These are phyloP conservation scores for Solanum bukasovii DNA, from an alignment of 257 asterid genomes.

Conservation along the genomic window DNA sequence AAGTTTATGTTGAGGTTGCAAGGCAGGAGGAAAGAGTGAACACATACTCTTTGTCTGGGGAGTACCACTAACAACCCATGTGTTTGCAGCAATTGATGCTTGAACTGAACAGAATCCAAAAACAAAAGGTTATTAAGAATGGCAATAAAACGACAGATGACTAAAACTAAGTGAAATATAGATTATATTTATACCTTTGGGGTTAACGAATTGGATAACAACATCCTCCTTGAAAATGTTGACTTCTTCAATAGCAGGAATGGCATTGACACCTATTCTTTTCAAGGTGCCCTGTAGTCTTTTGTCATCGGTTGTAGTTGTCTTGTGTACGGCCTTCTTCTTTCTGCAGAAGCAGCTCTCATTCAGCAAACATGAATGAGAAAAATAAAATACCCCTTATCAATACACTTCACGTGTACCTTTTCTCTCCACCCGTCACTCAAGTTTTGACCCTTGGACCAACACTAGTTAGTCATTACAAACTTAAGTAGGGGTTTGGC, in stretches of 20 bases:
- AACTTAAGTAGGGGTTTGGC: not conserved
- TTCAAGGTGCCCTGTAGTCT: constrained; percentile 73
- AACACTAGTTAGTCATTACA: not conserved
- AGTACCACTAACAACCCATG: constrained; percentile 81
- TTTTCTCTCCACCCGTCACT: not conserved
- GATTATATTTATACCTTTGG: constrained; percentile 34
- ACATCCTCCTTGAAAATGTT: constrained; percentile 75
- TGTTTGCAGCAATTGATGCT: constrained; percentile 76
- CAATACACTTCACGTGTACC: not conserved
- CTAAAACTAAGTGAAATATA: not conserved
- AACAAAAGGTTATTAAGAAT: not conserved
- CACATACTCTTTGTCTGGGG: constrained; percentile 70
- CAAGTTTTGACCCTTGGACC: not conserved
- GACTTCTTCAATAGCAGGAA: constrained; percentile 72
- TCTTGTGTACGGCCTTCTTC: constrained; percentile 82
- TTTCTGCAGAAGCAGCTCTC: constrained; percentile 25
- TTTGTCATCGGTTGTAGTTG: constrained; percentile 68
- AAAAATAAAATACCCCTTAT: not conserved
- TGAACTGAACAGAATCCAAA: constrained; percentile 30
- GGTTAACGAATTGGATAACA: constrained; percentile 54
- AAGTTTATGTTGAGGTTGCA: not conserved
- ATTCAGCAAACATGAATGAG: not conserved
- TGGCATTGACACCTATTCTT: constrained; percentile 71
- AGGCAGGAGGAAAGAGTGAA: not conserved
- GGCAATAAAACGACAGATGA: not conserved